Evolutionary conservation across 257 asterid genomes (phyloP).

Genomic region (Perilla frutescens): DNA sequence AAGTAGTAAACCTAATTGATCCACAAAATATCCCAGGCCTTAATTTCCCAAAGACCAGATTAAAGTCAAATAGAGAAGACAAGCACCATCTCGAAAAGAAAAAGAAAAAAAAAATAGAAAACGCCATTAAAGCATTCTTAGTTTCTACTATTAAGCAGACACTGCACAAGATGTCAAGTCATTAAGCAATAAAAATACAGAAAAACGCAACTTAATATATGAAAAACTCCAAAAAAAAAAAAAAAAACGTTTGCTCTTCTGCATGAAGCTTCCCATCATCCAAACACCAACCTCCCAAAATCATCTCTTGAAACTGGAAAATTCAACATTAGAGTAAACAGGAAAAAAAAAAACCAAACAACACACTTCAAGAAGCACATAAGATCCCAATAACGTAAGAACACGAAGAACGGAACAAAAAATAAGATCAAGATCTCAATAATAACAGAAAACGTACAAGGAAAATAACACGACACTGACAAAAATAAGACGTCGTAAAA

Average conservation of each 20-base stretch:
- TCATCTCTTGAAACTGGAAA: constrained; percentile 1
- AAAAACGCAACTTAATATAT: neutral
- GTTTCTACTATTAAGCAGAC: neutral
- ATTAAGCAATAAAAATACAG: neutral
- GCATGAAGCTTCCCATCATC: constrained; percentile 27
- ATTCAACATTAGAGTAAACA: neutral
- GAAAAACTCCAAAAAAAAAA: neutral
- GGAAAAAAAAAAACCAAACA: neutral
- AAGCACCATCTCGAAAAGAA: neutral
- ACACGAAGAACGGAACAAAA: neutral
- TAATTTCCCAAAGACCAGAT: constrained; percentile 7
- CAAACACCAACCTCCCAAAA: constrained; percentile 5
- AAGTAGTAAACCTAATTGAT: neutral
- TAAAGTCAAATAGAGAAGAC: neutral
- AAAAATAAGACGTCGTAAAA: neutral
- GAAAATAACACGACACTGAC: neutral
- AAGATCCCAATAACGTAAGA: neutral
- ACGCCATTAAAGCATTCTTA: neutral
- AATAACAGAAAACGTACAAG: neutral
- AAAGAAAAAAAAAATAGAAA: neutral
- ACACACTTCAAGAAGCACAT: constrained; percentile 1
- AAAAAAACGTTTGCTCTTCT: neutral
- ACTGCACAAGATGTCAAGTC: neutral
- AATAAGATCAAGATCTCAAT: constrained; percentile 31
- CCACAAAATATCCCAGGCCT: neutral